Evolutionary conservation across 257 asterid species (phyloP), one percentile per base, ranked within the genome.

Genomic region (Voacanga thouarsii): DNA sequence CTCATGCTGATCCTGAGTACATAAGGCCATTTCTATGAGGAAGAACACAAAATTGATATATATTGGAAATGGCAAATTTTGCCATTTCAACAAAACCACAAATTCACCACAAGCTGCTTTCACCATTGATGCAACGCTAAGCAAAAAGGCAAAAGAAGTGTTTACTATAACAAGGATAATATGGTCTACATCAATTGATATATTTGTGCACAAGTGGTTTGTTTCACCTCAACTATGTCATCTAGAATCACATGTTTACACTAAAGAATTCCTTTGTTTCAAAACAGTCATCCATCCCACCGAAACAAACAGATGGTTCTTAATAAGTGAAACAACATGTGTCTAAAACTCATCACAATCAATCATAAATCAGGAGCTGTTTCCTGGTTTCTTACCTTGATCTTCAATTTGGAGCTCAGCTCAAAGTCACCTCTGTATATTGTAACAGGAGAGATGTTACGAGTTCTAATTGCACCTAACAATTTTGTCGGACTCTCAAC

Each of bases 401-500:
- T 90, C 89, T 89, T 92, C 86, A 91, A 61, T 55, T 75, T 75
- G 72, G 92, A 49, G 88, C 96, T 88, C 72, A 96, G 86, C 86
- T 92, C 98, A 71, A 92, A 83, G 89, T 93, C 91, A 63, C 99
- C 99, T 85, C 98, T 87, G 84, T 82, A 93, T 83, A 78, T 84
- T 65, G 98, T 96, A 83, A 89, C 94, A 37, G 99, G 98, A 30
- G 89, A 78, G 79, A 93, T 84, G 77, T 86, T 93, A 71, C 98
- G 99, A 82, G 98, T 93, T 84, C 98, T 88, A 56, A 96, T 84
- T 44, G 97, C 97, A 60, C 99, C 98, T 70, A 93, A 76, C 33
- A 96, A 78, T 63, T 97, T 93, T 82, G 88, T 88, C 72, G 92
- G 84, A 84, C 80, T 93, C 86, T 93, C 96, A 16, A 95, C 97